Evolutionary conservation across 2,329 filamentous ascomycete species (phyloP), one percentile per base, ranked within the genome.

Genomic region (Harringtonia aguacate): DNA sequence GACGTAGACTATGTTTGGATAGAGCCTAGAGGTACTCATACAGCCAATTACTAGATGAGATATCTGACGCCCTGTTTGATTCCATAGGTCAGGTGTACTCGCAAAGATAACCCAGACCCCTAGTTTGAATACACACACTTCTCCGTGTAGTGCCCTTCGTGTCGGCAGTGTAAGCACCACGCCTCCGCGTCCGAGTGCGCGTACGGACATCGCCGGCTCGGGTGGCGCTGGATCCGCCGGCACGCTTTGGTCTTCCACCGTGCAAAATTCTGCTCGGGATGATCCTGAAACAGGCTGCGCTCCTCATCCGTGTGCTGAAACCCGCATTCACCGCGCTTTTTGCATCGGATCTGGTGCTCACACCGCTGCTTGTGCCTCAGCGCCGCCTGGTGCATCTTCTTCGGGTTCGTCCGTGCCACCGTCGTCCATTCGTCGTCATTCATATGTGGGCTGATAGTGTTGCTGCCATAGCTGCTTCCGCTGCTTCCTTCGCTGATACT

Each of bases 241-340:
- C 36, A 39, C 24, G n/a, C n/a, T 24, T 20, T 29, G 3, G 36
- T 39, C 10, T 39, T 39, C 36, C 36, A 39, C 24, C 14, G n/a
- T 13, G 15, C 8, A 18, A 41, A 34, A 10, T 46, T 33, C 21
- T 33, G 27, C 8, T 21, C 5, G 2, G 38, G 45, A 4, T 22
- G 4, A 14, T 36, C 39, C 6, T 28, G 39, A 18, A 48, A 48
- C 31, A 48, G 18, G 18, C 24, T 27, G 7, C n/a, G 41, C 38
- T 44, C 38, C 28, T 38, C 18, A n/a, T 41, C 29, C 6, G 37
- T 44, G 38, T 47, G 46, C 18, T 28, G 22, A 29, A n/a, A 36
- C 15, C 33, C 33, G 14, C 46, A 48, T 12, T 39, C 24, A 27
- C 43, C 43, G 15, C 28, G 13, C 30, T 45, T 43, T 17, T 33